Base-by-base conservation (phyloP, 352 stramenopile species). In the Phytophthora agathidicida region DNA sequence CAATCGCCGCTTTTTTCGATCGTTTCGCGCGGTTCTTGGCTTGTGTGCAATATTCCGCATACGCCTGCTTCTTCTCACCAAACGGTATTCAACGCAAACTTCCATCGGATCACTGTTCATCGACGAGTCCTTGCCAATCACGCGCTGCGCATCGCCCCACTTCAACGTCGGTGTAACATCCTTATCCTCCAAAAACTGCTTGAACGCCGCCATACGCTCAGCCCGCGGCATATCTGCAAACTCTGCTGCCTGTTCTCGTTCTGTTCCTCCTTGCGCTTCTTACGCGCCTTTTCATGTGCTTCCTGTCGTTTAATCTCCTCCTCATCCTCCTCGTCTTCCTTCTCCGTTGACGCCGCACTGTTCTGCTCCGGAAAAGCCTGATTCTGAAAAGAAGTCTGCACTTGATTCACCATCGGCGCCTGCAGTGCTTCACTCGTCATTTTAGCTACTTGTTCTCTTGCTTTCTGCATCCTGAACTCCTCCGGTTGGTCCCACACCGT, bases 21-120 rank as follows among this genome's bases (percentile, higher is more conserved):
- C 3, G 70, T 87, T n/a, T n/a, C 23, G 77, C 68, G 36, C 82
- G 73, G 35, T 93, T 93, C 50, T 84, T 73, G 0, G 68, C 69
- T 27, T 93, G 84, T 16, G 83, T 91, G 31, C 80, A 89, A 46
- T 91, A 95, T 56, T 95, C 86, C 1, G 86, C 83, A 24, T 88
- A 93, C 8, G 77, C 79, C 50, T 95, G 86, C 36, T 95, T 95
- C 69, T 93, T 92, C 31, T 95, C 83, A 10, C 86, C 86, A 0
- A n/a, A 88, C 77, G 0, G 76, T 90, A 1, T 60, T 54, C 9
- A 93, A 48, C 7, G 82, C 80, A 44, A 83, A 89, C 35, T 75
- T 77, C 82, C 82, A 95, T 5, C 80, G 82, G 75, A 49, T 92
- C 84, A 9, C 67, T 78, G 11, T 80, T 64, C 35, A 80, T 59